Conservation (phyloP, 2,329 filamentous ascomycete species). For the Thyridium curvatum region DNA sequence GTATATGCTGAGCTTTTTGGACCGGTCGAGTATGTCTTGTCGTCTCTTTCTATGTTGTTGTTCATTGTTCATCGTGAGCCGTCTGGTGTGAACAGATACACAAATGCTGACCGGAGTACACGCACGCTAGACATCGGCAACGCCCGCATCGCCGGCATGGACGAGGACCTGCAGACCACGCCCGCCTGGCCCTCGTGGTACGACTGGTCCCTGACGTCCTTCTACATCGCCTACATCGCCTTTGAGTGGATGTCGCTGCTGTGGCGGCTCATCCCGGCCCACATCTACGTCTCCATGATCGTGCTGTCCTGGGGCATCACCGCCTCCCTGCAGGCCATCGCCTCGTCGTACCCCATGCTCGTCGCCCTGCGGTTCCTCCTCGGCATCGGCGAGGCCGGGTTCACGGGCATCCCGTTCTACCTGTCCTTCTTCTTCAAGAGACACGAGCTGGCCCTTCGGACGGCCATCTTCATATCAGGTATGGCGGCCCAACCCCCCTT, state of each 20-base stretch:
- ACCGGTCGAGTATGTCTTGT: slow-evolving; percentile 65
- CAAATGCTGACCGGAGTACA: slow-evolving; percentile 3
- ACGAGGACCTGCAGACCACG: slow-evolving; percentile 49
- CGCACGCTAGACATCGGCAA: slow-evolving; percentile 49
- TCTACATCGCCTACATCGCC: slow-evolving; percentile 56
- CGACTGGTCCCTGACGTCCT: slow-evolving; percentile 54
- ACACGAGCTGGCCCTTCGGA: slow-evolving; percentile 75
- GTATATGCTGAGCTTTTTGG: slow-evolving; percentile 80
- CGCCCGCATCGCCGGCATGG: slow-evolving; percentile 58
- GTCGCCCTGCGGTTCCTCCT: slow-evolving; percentile 49
- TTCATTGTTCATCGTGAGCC: too few species aligned
- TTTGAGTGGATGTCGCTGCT: slow-evolving; percentile 62
- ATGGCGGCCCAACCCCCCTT: slow-evolving; percentile 11
- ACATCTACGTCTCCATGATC: slow-evolving; percentile 51
- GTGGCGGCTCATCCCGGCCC: slow-evolving; percentile 54
- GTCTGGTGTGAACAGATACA: too few species aligned
- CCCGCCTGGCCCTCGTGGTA: slow-evolving; percentile 41
- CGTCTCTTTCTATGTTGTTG: too few species aligned
- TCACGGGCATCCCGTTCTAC: slow-evolving; percentile 58
- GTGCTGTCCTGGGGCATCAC: slow-evolving; percentile 75
- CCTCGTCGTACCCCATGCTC: slow-evolving; percentile 55
- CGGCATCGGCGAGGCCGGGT: slow-evolving; percentile 60
- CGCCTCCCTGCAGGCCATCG: slow-evolving; percentile 66
- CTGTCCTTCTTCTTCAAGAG: slow-evolving; percentile 59
- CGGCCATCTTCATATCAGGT: slow-evolving; percentile 79